Evolutionary conservation across 257 asterid species (phyloP).

Genomic region (Gardenia jasminoides): DNA sequence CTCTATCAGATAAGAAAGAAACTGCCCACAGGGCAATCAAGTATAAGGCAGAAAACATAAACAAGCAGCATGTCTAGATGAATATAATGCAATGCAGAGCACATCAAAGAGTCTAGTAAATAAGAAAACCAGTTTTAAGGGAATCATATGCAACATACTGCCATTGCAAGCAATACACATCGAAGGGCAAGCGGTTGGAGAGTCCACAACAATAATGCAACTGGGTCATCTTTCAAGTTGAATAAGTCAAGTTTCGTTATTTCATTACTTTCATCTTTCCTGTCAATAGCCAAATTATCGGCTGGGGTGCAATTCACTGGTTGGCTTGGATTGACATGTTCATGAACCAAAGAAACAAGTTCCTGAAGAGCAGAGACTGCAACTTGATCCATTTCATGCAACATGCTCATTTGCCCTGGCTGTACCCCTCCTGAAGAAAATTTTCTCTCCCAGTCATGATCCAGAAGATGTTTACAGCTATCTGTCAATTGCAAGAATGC

Average conservation of each 20-base stretch:
- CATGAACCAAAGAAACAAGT: constrained; percentile 74
- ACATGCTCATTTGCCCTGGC: constrained; percentile 34
- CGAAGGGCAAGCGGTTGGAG: constrained; percentile 63
- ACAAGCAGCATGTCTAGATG: not conserved
- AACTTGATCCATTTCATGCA: constrained; percentile 62
- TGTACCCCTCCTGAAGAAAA: constrained; percentile 35
- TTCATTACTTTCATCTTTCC: constrained; percentile 35
- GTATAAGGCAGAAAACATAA: not conserved
- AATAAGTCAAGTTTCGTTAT: constrained; percentile 26
- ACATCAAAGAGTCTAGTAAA: not conserved
- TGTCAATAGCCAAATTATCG: constrained; percentile 32
- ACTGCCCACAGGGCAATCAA: not conserved
- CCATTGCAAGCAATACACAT: constrained; percentile 67
- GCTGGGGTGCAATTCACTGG: constrained; percentile 31
- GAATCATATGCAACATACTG: constrained; percentile 50
- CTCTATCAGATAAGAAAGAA: not conserved
- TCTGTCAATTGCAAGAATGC: constrained; percentile 34
- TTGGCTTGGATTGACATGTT: constrained; percentile 47
- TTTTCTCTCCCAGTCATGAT: constrained; percentile 28
- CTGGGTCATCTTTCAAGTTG: constrained; percentile 64
- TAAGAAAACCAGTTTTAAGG: not conserved
- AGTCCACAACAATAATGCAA: constrained; percentile 70
- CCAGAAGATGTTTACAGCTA: constrained; percentile 27
- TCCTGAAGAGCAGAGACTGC: constrained; percentile 59
- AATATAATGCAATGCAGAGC: not conserved